Evolutionary conservation across 2,329 filamentous ascomycete species (phyloP), one percentile per base, ranked within the genome.

Genomic region (Ceratocystis ficicola): DNA sequence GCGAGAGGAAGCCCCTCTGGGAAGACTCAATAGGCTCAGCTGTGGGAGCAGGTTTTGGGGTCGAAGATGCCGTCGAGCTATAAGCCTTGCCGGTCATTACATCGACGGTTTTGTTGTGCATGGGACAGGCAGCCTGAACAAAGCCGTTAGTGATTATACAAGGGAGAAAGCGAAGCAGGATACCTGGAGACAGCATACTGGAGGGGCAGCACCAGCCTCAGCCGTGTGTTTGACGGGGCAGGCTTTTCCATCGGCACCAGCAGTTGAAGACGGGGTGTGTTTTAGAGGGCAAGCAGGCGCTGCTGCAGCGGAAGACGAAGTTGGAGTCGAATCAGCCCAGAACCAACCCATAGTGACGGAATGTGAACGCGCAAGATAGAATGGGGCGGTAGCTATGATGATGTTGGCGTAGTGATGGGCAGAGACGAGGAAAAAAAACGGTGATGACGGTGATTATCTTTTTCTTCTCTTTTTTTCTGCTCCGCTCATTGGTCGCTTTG

Each of bases 331-430:
- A 68, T 85, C 83, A 68, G 82, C 80, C 83, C 83, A 86, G 71
- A 86, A 86, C 83, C 83, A 85, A 70, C 83, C 83, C 83, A 85
- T 86, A 67, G 46, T 69, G 68, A 52, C 2, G 32, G 55, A 69
- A 62, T 63, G 60, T 28, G 44, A 64, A 48, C 63, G 41, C 57
- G 41, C 57, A 15, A 28, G 61, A 28, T 59, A 67, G 62, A 61
- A 25, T 66, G 10, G 61, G 64, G 7, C 44, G 61, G 32, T 64
- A 55, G 52, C 64, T 62, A 15, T 10, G 6, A 17, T 50, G 41
- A n/a, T 41, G 17, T 41, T 12, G 10, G 12, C 12, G 36, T 4
- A 41, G 36, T 41, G 36, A 12, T 41, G 36, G 36, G 36, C n/a
- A 62, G 8, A 30, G 22, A 46, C 20, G 25, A 48, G 5, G 15